Evolutionary conservation across 1,284 basidiomycete genomes (phyloP).

Genomic region (Athelia psychrophila): DNA sequence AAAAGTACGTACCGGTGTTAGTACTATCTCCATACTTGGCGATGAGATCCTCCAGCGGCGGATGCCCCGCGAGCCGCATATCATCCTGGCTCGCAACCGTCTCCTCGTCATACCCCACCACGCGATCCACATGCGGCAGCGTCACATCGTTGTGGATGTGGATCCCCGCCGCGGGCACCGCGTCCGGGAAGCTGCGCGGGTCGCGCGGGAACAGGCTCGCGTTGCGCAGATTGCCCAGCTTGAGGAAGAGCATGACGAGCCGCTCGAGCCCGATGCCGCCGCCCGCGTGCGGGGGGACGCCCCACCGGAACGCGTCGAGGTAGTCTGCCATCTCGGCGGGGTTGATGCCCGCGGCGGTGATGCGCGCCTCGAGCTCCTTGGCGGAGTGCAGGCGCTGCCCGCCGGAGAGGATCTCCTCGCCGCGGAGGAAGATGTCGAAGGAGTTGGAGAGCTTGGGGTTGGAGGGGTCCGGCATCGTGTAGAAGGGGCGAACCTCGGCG

Average conservation of each 20-base stretch:
- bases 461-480: constrained; percentile 64
- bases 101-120: background rate
- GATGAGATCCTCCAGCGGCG: constrained; percentile 28
- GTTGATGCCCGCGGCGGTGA: constrained; percentile 51
- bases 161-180: background rate
- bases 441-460: constrained; percentile 61
- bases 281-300: background rate
- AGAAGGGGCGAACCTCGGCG: constrained; percentile 62
- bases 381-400: constrained; percentile 70
- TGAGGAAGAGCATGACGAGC: constrained; percentile 62
- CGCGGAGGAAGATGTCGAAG: constrained; percentile 76
- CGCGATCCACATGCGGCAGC: background rate
- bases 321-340: constrained; percentile 41
- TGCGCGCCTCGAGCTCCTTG: constrained; percentile 51
- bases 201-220: constrained; percentile 66
- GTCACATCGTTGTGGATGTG: background rate
- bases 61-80: background rate
- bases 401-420: constrained; percentile 71
- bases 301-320: background rate
- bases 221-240: constrained; percentile 62
- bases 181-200: constrained; percentile 41
- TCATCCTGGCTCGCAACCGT: background rate
- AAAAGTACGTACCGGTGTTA: constrained; percentile 30
- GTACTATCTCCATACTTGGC: constrained; percentile 45
- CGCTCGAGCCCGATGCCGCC: constrained; percentile 40